Evolutionary conservation across 805 yeast genomes (phyloP), one percentile per base, ranked within the genome.

Genomic region (Kregervanrija delftensis): DNA sequence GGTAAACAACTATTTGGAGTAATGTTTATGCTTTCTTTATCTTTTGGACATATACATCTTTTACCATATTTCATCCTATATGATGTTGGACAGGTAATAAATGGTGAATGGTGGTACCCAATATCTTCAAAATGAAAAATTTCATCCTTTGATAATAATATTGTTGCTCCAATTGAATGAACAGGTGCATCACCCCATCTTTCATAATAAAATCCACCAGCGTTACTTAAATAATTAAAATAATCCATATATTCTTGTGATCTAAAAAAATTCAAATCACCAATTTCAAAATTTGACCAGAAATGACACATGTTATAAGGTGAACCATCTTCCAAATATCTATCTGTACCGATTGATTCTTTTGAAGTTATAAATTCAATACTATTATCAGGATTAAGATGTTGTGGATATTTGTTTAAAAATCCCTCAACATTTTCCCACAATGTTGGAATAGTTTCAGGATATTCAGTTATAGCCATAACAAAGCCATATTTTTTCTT

Each of bases 121-220:
- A 88, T 71, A 55, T 88, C 95, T 46, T 81, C 81, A 61, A 89
- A 86, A 67, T 83, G 87, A 58, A 81, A 83, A 36, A 89, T 64
- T 57, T 86, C 83, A 13, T 68, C 59, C 43, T 68, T 72, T 49
- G 79, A 76, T 49, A 86, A 63, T 37, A 86, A 60, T 37, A 86
- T 60, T 0, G 84, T 60, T 1, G 76, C 80, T 1, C 79, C 95
- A 30, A 87, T 68, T 0, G 91, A 71, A 60, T 88, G 96, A 12
- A 88, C 86, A 0, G 96, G 96, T 0, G 96, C 96, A 65, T 89
- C 96, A 12, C 96, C 96, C 96, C 96, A 89, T 47, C 96, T 67
- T 63, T 88, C 96, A 45, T 84, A 83, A 61, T 83, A 83, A 58
- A 86, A 86, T 4, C 93, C 93, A 40, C 88, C 90, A 14, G 76